Evolutionary conservation across 345 rosid genomes (phyloP), one percentile per base, ranked within the genome.

Genomic region (Dovyalis caffra): DNA sequence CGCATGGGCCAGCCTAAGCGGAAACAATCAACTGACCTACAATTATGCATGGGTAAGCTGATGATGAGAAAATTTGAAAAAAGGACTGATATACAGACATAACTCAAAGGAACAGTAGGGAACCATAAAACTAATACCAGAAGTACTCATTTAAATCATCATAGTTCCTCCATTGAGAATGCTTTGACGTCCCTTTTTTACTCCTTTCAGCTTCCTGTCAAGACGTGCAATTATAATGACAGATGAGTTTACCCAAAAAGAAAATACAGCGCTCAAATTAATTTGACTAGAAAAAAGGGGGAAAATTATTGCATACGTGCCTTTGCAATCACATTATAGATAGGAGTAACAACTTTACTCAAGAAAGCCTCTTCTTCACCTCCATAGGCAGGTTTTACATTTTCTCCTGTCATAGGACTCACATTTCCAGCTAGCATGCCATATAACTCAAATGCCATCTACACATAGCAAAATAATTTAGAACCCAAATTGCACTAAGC

Each of bases 1-100:
- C 97, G 95, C 99, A 96, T 93, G 51, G 99, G 99, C 99, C 99
- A 96, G 68, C 99, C 97, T 79, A 96, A 76, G 37, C 97, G 94
- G 79, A 96, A 96, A 85, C 99, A 96, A 84, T 92, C 97, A 75
- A 86, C 91, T 6, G 97, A 96, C 99, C 99, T 96, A 76, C 64
- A 86, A 75, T 37, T 71, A 60, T 28, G 33, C 10, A 60, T 1
- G 47, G 34, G 29, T 5, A 61, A 60, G 31, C 63, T 68, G 40
- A 71, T 79, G 35, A 26, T 35, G 0, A 32, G 18, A 72, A 56
- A n/a, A n/a, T 56, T 51, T 53, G 4, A 53, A n/a, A n/a, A 16
- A 64, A 15, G 28, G 11, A 61, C 12, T 15, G 7, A 34, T 5
- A 64, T 64, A 63, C 33, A 9, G 21, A 63, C 8, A 74, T 25